Conservation (phyloP, 345 rosid species). For the Reutealis trisperma region DNA sequence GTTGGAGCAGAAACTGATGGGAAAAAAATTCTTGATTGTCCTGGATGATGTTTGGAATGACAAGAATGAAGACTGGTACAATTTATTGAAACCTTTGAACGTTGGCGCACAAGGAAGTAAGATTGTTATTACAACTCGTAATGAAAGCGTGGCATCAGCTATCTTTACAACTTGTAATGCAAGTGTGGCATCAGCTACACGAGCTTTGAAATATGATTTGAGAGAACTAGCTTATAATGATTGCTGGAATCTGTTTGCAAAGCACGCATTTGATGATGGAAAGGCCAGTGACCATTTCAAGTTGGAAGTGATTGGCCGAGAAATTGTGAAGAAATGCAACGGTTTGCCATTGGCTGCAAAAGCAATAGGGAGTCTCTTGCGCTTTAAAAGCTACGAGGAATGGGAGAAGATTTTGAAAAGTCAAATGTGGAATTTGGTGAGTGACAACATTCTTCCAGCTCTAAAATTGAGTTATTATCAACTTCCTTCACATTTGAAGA, state of each 20-base stretch:
- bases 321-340: not conserved
- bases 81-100: not conserved
- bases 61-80: not conserved
- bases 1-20: not conserved
- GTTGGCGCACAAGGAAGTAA: not conserved
- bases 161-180: not conserved
- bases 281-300: no score
- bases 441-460: not conserved
- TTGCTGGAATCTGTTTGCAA: conserved; percentile 5
- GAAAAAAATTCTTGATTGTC: not conserved
- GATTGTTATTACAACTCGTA: not conserved
- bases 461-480: conserved; percentile 1
- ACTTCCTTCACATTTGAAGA: conserved; percentile 1
- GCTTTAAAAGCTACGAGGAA: not conserved
- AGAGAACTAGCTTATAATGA: not conserved
- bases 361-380: conserved; percentile 1
- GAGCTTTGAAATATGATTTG: no score
- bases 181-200: not conserved
- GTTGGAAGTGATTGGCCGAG: not conserved
- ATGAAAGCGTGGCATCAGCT: not conserved
- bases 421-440: not conserved
- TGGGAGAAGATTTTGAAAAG: not conserved
- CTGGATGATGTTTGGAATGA: conserved; percentile 13
- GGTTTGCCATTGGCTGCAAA: conserved; percentile 14
- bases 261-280: not conserved